Base-by-base conservation (phyloP, 2,329 filamentous ascomycete genomes). In the Lasiodiplodia sp. region DNA sequence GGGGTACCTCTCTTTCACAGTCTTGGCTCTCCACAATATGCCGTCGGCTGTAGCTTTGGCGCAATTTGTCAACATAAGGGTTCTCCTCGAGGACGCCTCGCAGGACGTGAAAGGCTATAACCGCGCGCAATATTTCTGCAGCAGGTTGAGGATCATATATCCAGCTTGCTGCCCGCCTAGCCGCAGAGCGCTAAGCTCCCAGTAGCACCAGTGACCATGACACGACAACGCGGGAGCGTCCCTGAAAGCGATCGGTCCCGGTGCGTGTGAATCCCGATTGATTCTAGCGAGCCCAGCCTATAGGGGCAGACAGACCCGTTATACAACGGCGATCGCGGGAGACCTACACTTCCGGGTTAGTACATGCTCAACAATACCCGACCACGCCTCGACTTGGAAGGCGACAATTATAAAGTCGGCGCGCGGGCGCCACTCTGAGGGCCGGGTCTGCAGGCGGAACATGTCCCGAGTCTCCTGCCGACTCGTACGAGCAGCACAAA, bases 321-420 rank as follows among this genome's bases (percentile, higher is more conserved):
- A 52, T 64, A 64, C 60, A 64, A 52, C 47, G 47, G 47, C 60
- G 60, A 64, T 52, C 57, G 31, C 60, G 60, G 60, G 37, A 25
- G 14, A 21, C 25, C 60, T 64, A 64, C 60, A 52, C 31, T 25
- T 52, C 23, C 10, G n/a, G 60, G 60, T n/a, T 64, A 64, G 60
- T 31, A 52, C 60, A 49, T 21, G 28, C 28, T 38, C 60, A 51
- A 63, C 58, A 64, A 52, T 64, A 38, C 16, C 60, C 44, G 44
- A 38, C 58, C 60, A 38, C 60, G 34, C 10, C 47, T 28, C 44
- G 51, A 31, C 44, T 52, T 34, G 60, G 60, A 52, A 64, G 60
- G 60, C 60, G n/a, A 25, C 47, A 28, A 51, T 5, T 37, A 37
- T 52, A 37, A 21, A 64, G 16, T 49, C 34, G 12, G 16, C 34